Base-by-base conservation (phyloP, 1,284 basidiomycete genomes). In the Trichosporon sp. region DNA sequence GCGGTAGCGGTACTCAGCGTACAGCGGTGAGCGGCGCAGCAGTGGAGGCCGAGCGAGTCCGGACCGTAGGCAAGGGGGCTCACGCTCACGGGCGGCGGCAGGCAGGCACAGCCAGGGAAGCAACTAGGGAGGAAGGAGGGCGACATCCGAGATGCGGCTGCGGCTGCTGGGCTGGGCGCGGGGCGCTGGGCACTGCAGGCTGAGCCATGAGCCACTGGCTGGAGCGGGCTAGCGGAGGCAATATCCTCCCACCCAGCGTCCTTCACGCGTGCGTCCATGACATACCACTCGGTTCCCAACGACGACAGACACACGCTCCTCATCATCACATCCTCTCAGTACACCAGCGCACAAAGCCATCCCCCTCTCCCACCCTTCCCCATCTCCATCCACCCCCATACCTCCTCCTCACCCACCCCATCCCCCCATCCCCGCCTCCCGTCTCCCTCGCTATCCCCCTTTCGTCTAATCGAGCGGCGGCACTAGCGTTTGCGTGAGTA, bases 401-500 rank as follows among this genome's bases (percentile, higher is more conserved):
- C 26, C 35, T n/a, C 19, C 68, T 56, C 68, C 32, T n/a, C 54
- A 32, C 37, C 43, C 51, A 11, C 26, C 21, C 48, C 61, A 40
- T 46, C 54, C 35, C 26, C 54, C 46, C 46, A 35, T 7, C 26
- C 26, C 67, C 37, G n/a, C 48, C 43, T 54, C 66, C 37, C 31
- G 12, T 46, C 51, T 31, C 59, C 65, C 65, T n/a, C 19, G 26
- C 56, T 61, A 31, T 32, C 54, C 67, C 38, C 38, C 67, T n/a
- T 37, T 63, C 59, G 59, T 26, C 59, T 63, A 37, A 63, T 63
- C 59, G 59, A 63, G 59, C 59, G 59, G 59, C 59, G 59, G 59
- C 59, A 63, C 59, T n/a, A 63, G 59, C 59, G 59, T 63, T 63
- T 63, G 59, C 59, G 59, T 63, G 59, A 63, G 59, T 63, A 35